phyloP scores from a whole-genome alignment of 2,329 filamentous ascomycete genomes.

The Monilinia aucupariae region DNA sequence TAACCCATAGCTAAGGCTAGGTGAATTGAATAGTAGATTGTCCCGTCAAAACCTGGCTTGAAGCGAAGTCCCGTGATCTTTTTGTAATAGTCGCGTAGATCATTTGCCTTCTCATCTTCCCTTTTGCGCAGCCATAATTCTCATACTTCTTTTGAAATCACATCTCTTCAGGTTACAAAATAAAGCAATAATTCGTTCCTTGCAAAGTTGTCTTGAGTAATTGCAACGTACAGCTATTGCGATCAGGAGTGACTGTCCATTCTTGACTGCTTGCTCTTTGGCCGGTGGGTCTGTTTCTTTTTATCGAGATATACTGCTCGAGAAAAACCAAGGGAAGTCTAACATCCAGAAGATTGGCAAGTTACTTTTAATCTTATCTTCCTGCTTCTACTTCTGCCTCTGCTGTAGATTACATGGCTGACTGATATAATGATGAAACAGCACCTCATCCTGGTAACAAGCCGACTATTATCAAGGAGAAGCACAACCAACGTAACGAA shows the following conservation, averaged over 20 bases:
- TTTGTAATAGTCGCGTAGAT: background rate
- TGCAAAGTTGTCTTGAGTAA: background rate
- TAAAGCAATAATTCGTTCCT: background rate
- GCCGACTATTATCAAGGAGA: background rate
- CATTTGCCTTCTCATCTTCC: background rate
- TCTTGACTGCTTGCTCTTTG: background rate
- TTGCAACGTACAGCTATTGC: background rate
- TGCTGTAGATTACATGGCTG: background rate
- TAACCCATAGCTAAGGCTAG: background rate
- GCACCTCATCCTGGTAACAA: background rate
- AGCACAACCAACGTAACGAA: background rate
- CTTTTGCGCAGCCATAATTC: background rate
- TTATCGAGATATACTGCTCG: background rate
- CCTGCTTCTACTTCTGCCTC: background rate
- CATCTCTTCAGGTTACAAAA: background rate
- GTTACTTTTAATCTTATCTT: background rate
- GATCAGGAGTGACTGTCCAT: background rate
- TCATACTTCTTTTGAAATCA: background rate
- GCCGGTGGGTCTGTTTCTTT: background rate
- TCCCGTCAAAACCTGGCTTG: background rate
- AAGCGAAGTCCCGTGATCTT: slow-evolving; percentile 3
- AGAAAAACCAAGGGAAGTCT: background rate
- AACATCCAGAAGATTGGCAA: background rate
- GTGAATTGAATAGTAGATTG: background rate
- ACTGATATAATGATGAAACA: background rate